These are phyloP conservation scores for Clavispora fructus DNA, from an alignment of 805 yeast species.

Conservation along the genomic window DNA sequence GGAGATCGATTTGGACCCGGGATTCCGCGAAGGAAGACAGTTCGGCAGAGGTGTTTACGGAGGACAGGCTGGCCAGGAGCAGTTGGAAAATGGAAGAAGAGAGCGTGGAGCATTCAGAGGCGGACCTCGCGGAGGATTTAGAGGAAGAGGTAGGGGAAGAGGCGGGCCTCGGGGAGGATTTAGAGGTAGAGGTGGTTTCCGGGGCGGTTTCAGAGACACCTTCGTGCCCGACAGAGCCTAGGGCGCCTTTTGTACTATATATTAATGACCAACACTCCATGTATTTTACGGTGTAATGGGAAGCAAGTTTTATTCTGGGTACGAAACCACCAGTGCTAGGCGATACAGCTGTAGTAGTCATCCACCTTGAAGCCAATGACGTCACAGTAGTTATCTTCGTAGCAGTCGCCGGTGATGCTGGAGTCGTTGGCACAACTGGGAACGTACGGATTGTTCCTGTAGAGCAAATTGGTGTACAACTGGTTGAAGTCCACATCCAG, in stretches of 20 bases:
- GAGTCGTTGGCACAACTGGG: constrained; percentile 27
- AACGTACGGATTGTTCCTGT: constrained; percentile 51
- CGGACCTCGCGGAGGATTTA: constrained; percentile 42
- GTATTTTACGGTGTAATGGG: not conserved
- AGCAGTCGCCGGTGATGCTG: constrained; percentile 8
- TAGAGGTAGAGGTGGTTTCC: constrained; percentile 21
- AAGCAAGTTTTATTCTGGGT: not conserved
- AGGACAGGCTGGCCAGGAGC: constrained; percentile 82
- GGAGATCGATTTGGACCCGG: constrained; percentile 91
- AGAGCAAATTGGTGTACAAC: constrained; percentile 42
- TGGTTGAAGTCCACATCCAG: constrained; percentile 43
- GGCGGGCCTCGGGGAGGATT: constrained; percentile 18
- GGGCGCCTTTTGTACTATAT: not conserved
- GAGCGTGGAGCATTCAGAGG: constrained; percentile 35
- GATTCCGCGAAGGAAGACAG: constrained; percentile 92
- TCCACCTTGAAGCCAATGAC: constrained; percentile 13
- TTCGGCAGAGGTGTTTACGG: constrained; percentile 92
- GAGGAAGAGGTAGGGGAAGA: constrained; percentile 33
- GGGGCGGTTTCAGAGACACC: constrained; percentile 16
- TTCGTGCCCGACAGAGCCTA: not conserved
- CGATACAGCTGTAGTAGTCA: constrained; percentile 7
- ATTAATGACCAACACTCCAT: not conserved
- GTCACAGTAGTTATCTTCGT: constrained; percentile 14
- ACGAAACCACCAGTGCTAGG: not conserved
- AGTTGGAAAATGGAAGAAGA: constrained; percentile 15